Evolutionary conservation across 2,329 filamentous ascomycete genomes (phyloP).

Genomic region (Corynespora cassiicola): DNA sequence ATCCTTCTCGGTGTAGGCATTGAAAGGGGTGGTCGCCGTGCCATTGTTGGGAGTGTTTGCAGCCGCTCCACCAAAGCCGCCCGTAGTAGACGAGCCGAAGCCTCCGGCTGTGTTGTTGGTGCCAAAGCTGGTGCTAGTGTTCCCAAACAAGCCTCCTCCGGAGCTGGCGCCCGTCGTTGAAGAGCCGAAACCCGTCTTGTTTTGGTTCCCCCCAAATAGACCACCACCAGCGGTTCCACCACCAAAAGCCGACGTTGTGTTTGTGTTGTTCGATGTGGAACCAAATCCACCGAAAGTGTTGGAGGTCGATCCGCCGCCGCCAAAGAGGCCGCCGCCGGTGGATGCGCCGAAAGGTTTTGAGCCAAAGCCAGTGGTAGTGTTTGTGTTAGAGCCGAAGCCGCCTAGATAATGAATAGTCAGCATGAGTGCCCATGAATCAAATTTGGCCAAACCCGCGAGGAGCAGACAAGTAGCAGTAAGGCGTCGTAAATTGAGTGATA

Average conservation of each 20-base stretch:
- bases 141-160: conserved; percentile 21
- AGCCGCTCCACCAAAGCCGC: conserved; percentile 34
- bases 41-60: conserved; percentile 56
- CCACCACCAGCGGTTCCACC: conserved; percentile 40
- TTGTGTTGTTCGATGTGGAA: conserved; percentile 29
- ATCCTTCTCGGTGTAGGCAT: conserved; percentile 77
- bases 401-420: conserved; percentile 37
- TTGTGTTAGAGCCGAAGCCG: conserved; percentile 46
- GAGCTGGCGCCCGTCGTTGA: conserved; percentile 11
- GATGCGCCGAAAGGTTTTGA: conserved; percentile 53
- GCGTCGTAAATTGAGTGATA: no score
- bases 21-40: conserved; percentile 71
- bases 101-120: conserved; percentile 28
- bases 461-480: no score
- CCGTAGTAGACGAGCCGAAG: conserved; percentile 21
- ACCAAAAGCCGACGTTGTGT: conserved; percentile 33
- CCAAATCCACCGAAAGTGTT: conserved; percentile 39
- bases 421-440: no score
- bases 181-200: conserved; percentile 21
- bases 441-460: no score
- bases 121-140: conserved; percentile 39
- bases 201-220: conserved; percentile 40
- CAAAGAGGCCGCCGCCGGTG: conserved; percentile 49
- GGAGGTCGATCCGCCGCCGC: conserved; percentile 23
- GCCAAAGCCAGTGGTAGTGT: conserved; percentile 42